phyloP scores from a whole-genome alignment of 2,329 filamentous ascomycete species.

The Dryadomyces sulphureus region DNA sequence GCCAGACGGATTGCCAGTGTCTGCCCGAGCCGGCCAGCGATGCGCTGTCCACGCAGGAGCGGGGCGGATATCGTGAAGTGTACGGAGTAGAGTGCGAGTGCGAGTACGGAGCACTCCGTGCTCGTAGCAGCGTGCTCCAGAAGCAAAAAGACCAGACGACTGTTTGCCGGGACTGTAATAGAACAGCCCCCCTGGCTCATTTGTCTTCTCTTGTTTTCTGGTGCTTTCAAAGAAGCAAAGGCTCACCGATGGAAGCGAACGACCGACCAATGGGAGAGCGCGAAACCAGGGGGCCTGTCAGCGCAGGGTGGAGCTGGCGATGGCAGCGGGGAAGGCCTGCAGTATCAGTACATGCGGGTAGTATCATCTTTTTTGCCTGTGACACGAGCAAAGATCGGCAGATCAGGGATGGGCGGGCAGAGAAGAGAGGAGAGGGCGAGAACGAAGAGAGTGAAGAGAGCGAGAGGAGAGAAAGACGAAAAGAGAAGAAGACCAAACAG shows the following conservation, averaged over 20 bases:
- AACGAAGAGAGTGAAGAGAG: background rate
- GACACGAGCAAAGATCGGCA: background rate
- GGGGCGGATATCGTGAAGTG: too few relatives aligned
- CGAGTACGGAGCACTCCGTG: too few relatives aligned
- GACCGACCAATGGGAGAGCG: background rate
- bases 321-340: background rate
- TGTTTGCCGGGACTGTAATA: background rate
- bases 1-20: too few relatives aligned
- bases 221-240: background rate
- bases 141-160: too few relatives aligned
- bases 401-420: background rate
- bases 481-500: background rate
- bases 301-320: background rate
- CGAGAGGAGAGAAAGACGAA: background rate
- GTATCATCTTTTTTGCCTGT: background rate
- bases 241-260: background rate
- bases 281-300: background rate
- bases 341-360: too few relatives aligned
- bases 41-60: too few relatives aligned
- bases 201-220: background rate
- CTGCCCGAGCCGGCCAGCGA: too few relatives aligned
- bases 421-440: background rate
- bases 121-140: too few relatives aligned
- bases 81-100: too few relatives aligned
- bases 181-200: background rate